Evolutionary conservation across 1,284 basidiomycete species (phyloP).

Genomic region (Heterobasidion occidentale): DNA sequence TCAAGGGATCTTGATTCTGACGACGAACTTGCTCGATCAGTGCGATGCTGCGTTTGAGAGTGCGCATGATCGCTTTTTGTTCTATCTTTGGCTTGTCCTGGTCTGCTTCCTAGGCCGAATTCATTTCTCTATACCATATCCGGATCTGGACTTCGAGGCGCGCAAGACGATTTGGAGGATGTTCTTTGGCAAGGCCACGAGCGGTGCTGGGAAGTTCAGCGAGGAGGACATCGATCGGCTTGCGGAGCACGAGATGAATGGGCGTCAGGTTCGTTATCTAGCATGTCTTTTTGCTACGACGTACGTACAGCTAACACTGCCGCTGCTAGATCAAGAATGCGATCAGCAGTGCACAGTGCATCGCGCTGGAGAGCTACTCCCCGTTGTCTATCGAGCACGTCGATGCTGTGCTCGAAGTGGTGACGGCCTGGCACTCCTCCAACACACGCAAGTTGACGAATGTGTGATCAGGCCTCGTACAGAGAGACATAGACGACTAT

Average conservation of each 20-base stretch:
- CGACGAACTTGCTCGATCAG: slow-evolving; percentile 25
- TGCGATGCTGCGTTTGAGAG: slow-evolving; percentile 28
- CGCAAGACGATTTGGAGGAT: slow-evolving; percentile 19
- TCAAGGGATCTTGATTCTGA: slow-evolving; percentile 28
- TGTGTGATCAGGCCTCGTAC: too few relatives aligned
- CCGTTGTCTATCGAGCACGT: background rate
- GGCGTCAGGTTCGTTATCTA: slow-evolving; percentile 9
- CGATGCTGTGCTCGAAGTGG: too few relatives aligned
- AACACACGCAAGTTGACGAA: too few relatives aligned
- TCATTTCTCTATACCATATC: slow-evolving; percentile 21
- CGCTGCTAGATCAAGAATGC: slow-evolving; percentile 10
- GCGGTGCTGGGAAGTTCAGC: background rate
- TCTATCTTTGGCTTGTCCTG: background rate
- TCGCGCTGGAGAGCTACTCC: slow-evolving; percentile 22
- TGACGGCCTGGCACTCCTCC: too few relatives aligned
- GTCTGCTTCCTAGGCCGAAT: slow-evolving; percentile 17
- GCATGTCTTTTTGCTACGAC: background rate
- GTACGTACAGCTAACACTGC: background rate
- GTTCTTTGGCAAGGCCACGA: slow-evolving; percentile 13
- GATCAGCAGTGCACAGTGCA: slow-evolving; percentile 24
- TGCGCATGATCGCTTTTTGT: slow-evolving; percentile 8
- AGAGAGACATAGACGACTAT: too few relatives aligned
- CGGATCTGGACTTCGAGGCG: slow-evolving; percentile 16
- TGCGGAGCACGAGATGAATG: slow-evolving; percentile 6
- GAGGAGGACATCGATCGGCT: slow-evolving; percentile 7